These are phyloP conservation scores for Artemisia annua DNA, from an alignment of 129 eudicot species.

Conservation along the genomic window DNA sequence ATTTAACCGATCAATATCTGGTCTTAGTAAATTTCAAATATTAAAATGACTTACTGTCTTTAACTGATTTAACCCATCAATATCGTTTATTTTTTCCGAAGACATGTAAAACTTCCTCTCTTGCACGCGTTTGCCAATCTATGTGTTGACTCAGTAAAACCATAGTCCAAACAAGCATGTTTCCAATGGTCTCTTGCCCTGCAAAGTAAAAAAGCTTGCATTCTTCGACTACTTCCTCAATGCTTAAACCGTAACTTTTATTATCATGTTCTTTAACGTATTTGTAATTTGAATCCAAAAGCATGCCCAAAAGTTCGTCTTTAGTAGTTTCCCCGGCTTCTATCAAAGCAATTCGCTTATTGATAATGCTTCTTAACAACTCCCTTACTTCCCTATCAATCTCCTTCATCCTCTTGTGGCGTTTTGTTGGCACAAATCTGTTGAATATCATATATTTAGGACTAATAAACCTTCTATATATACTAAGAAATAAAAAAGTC, in stretches of 20 bases:
- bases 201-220: slow-evolving; percentile 27
- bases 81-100: slow-evolving; percentile 20
- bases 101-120: slow-evolving; percentile 20
- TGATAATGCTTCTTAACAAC: slow-evolving; percentile 8
- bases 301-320: slow-evolving; percentile 20
- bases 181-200: slow-evolving; percentile 21
- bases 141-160: slow-evolving; percentile 12
- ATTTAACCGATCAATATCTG: not conserved
- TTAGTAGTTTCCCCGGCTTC: slow-evolving; percentile 1
- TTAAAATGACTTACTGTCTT: slow-evolving; percentile 13
- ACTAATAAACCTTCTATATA: too few species aligned
- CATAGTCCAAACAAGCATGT: slow-evolving; percentile 7
- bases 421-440: slow-evolving; percentile 22
- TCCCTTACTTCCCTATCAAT: slow-evolving; percentile 1
- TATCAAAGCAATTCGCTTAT: slow-evolving; percentile 1
- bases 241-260: slow-evolving; percentile 14
- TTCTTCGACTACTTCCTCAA: slow-evolving; percentile 20
- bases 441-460: not conserved
- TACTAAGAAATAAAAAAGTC: too few species aligned
- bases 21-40: not conserved
- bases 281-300: slow-evolving; percentile 15
- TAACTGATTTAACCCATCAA: slow-evolving; percentile 16
- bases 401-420: slow-evolving; percentile 19
- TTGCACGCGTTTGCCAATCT: slow-evolving; percentile 26
- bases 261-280: not conserved